Conservation (phyloP, 805 yeast species). For the Wickerhamomyces ciferrii region DNA sequence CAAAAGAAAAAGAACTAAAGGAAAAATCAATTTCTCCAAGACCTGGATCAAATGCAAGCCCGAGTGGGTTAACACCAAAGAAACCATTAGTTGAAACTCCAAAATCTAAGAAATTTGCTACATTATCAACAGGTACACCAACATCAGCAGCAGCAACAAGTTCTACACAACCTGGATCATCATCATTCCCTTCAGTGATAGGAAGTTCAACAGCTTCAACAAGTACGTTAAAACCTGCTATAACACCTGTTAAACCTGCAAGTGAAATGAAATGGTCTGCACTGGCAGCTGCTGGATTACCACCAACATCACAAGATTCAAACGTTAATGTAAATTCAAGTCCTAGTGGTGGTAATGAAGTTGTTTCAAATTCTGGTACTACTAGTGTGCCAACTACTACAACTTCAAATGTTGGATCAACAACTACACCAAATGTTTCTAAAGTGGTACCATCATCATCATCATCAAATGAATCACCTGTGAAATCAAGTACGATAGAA, state of each 20-base stretch:
- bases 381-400: slow-evolving; percentile 12
- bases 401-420: too few species aligned
- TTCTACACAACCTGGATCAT: too few species aligned
- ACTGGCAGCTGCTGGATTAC: slow-evolving; percentile 8
- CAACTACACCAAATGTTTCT: slow-evolving; percentile 4
- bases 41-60: neutral
- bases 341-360: too few species aligned
- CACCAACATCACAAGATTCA: slow-evolving; percentile 4
- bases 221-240: slow-evolving; percentile 41
- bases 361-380: slow-evolving; percentile 1
- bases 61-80: slow-evolving; percentile 1
- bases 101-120: slow-evolving; percentile 2
- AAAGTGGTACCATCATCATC: slow-evolving; percentile 3
- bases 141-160: neutral
- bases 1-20: neutral
- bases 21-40: neutral
- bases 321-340: too few species aligned
- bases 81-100: slow-evolving; percentile 7
- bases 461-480: neutral
- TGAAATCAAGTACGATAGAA: neutral
- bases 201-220: neutral
- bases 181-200: slow-evolving; percentile 6
- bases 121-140: slow-evolving; percentile 1
- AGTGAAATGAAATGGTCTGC: slow-evolving; percentile 51
- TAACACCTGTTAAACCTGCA: slow-evolving; percentile 43